phyloP scores from a whole-genome alignment of 805 yeast species.

The Peterozyma xylosa region DNA sequence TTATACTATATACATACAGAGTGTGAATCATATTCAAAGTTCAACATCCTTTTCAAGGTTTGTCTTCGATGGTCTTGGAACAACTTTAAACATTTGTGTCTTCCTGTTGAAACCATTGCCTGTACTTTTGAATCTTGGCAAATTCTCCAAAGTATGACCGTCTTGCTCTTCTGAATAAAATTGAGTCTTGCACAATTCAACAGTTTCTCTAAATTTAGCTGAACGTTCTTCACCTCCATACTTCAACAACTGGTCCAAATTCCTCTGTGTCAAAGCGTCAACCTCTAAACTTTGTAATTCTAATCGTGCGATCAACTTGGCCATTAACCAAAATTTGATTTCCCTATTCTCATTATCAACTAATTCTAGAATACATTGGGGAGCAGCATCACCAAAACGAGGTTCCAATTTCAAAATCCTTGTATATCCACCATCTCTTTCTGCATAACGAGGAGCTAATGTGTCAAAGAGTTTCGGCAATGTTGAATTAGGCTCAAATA shows the following conservation, averaged over 20 bases:
- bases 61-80: constrained; percentile 20
- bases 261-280: constrained; percentile 46
- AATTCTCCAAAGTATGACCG: constrained; percentile 13
- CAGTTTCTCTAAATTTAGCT: constrained; percentile 48
- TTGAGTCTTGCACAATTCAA: constrained; percentile 43
- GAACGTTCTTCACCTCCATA: constrained; percentile 41
- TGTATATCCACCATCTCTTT: constrained; percentile 76
- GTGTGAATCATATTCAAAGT: no score
- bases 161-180: constrained; percentile 26
- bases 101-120: constrained; percentile 5
- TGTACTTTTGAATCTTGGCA: constrained; percentile 21
- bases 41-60: background rate
- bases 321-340: constrained; percentile 67
- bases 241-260: constrained; percentile 45
- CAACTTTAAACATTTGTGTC: constrained; percentile 17
- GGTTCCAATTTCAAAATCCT: constrained; percentile 80
- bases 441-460: constrained; percentile 53
- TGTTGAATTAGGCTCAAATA: constrained; percentile 40
- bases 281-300: constrained; percentile 52
- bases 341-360: constrained; percentile 58
- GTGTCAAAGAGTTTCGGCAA: constrained; percentile 63
- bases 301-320: constrained; percentile 79
- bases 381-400: constrained; percentile 83
- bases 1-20: no score
- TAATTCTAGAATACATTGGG: constrained; percentile 80